Evolutionary conservation across 306 rosid species (phyloP), one percentile per base, ranked within the genome.

Genomic region (Mimosa pudica): DNA sequence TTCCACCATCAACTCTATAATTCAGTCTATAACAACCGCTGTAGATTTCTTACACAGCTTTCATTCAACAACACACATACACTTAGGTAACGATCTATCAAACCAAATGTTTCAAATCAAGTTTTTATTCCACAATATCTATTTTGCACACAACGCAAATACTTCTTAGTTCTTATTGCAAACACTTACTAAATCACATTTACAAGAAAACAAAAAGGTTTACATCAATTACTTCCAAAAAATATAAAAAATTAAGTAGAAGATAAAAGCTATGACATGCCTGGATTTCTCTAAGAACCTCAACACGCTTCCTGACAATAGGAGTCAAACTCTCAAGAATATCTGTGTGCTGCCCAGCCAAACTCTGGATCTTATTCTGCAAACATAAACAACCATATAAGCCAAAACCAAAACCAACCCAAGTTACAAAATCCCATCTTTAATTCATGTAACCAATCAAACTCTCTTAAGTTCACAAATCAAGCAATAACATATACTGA

Each of bases 231-330:
- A 66, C 20, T 0, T 14, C 45, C 38, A 2, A 44, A 44, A 8
- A 13, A 66, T 69, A 5, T 9, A 38, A n/a, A 70, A 24, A 70
- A 24, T 5, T 11, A 41, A 3, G 36, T 17, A 16, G 4, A 69
- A 41, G 2, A 58, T 8, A 33, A 4, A 65, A 45, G 47, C 4
- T 4, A 69, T 4, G 6, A 54, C 81, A 71, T 83, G 79, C 98
- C 96, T 94, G 98, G 76, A 94, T 88, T 78, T 92, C 97, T 82
- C 94, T 88, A 57, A 94, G 98, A 82, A 90, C 87, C 77, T 94
- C 98, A 8, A 94, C 98, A 32, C 98, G 89, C 88, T 89, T 94
- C 64, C 93, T 84, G 70, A 94, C 94, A 41, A 35, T 70, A 2
- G 96, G 96, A 0, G 98, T 1, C 5, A 94, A 82, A 24, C 83